Evolutionary conservation across 106 monocot species (phyloP), one percentile per base, ranked within the genome.

Genomic region (Acanthochlamys bracteata): DNA sequence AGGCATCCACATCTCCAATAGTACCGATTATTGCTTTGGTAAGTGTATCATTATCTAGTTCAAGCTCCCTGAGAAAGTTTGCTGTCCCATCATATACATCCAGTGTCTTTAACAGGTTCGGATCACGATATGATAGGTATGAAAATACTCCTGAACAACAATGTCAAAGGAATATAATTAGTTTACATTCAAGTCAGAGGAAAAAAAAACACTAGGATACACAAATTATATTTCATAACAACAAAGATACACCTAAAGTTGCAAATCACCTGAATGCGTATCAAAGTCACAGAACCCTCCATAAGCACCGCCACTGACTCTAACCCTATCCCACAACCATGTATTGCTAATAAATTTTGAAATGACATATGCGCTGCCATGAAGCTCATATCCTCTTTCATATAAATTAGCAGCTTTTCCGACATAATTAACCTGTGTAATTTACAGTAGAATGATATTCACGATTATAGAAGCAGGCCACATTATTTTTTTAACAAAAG

Each of bases 231-330:
- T n/a, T n/a, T n/a, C n/a, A n/a, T n/a, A n/a, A n/a, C 24, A 25
- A 60, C 9, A 16, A 25, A 33, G 19, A 57, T 57, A 46, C 14
- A 14, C 8, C 14, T 46, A 10, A 46, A 46, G 14, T 46, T 8
- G 45, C 57, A 22, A 22, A 9, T 20, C 23, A 11, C 96, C 96
- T 80, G 96, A 98, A 65, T 98, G 85, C 67, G 84, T 83, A 63
- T 92, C 96, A 66, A 98, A 88, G 76, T 98, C 88, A 66, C 96
- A 98, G 65, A 98, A 92, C 22, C 96, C 91, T 42, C 88, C 96
- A 79, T 98, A 98, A 63, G 96, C 96, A 71, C 96, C 96, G 64
- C 96, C 96, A 75, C 96, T 98, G 65, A 98, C 96, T 69, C 96
- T 84, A 49, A 98, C 88, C 64, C 88, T 82, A 43, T 98, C 96